Conservation (phyloP, 371 early-diverging fungal species). For the Mortierella sp. region DNA sequence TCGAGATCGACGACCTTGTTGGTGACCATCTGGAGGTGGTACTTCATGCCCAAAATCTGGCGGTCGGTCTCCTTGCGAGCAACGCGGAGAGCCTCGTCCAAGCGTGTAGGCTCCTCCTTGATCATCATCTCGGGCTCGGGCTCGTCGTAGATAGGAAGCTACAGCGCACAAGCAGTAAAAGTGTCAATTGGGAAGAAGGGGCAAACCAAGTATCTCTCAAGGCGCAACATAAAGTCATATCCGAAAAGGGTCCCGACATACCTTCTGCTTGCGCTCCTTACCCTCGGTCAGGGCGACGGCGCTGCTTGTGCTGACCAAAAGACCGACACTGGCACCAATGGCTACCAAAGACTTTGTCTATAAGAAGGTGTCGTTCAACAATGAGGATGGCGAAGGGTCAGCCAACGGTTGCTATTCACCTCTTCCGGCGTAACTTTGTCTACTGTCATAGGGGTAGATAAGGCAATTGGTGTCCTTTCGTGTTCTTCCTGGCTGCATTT, state of each 20-base stretch:
- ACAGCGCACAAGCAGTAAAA: neutral
- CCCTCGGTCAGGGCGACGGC: slow-evolving; percentile 44
- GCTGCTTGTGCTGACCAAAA: slow-evolving; percentile 31
- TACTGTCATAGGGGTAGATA: too few relatives aligned
- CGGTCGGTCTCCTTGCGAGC: slow-evolving; percentile 57
- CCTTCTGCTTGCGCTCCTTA: slow-evolving; percentile 50
- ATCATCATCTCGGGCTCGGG: slow-evolving; percentile 56
- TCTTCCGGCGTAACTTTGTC: too few relatives aligned
- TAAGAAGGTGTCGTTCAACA: neutral
- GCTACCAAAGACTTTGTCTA: slow-evolving; percentile 51
- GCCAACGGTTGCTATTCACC: neutral
- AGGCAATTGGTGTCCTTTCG: neutral
- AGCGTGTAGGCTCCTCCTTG: slow-evolving; percentile 55
- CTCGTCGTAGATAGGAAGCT: slow-evolving; percentile 54
- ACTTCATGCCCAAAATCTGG: slow-evolving; percentile 53
- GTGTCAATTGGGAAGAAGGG: neutral
- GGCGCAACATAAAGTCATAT: neutral
- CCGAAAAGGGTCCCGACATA: neutral
- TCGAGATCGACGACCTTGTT: slow-evolving; percentile 55
- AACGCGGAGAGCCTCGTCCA: slow-evolving; percentile 50
- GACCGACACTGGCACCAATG: slow-evolving; percentile 39
- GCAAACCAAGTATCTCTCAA: neutral
- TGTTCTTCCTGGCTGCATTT: neutral
- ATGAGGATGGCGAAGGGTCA: neutral
- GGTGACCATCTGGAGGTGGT: slow-evolving; percentile 52